These are phyloP conservation scores for Auxenochlorella pyrenoidosa DNA, from an alignment of 139 green algal genomes.

Conservation along the genomic window DNA sequence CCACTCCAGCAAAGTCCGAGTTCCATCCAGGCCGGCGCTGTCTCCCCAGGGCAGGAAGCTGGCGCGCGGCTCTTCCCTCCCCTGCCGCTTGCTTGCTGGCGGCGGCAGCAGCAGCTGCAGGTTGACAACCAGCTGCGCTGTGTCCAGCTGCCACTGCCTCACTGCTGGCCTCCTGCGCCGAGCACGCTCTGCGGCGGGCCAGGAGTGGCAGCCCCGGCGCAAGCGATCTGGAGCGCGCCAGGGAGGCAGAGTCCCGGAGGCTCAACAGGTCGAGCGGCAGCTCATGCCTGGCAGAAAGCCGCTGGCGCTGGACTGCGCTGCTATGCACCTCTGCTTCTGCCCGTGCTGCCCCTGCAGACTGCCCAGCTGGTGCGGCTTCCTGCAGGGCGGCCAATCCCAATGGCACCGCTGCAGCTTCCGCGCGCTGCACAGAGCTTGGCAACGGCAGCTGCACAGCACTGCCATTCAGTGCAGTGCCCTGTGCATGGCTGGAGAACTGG, in stretches of 20 bases:
- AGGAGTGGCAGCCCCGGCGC: background rate
- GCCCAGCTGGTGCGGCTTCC: background rate
- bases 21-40: conserved; percentile 2
- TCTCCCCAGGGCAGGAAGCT: background rate
- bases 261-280: conserved; percentile 24
- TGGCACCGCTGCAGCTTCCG: too few relatives aligned
- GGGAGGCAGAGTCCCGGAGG: conserved; percentile 11
- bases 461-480: background rate
- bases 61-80: background rate
- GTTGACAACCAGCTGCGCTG: background rate
- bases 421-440: too few relatives aligned
- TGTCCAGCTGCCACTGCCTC: background rate
- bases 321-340: background rate
- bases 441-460: background rate
- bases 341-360: background rate
- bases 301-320: background rate
- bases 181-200: background rate
- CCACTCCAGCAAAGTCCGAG: background rate
- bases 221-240: background rate
- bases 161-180: background rate
- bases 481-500: too few relatives aligned
- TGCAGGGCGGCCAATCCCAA: background rate
- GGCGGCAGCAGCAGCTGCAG: too few relatives aligned
- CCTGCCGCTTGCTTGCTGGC: background rate
- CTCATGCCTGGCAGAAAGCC: background rate